Percentiles rank a stretch among this genome's conserved stretches.
These are phyloP conservation scores for Phallus indusiatus DNA, from an alignment of 768 basidiomycete genomes.

Conservation along the genomic window DNA sequence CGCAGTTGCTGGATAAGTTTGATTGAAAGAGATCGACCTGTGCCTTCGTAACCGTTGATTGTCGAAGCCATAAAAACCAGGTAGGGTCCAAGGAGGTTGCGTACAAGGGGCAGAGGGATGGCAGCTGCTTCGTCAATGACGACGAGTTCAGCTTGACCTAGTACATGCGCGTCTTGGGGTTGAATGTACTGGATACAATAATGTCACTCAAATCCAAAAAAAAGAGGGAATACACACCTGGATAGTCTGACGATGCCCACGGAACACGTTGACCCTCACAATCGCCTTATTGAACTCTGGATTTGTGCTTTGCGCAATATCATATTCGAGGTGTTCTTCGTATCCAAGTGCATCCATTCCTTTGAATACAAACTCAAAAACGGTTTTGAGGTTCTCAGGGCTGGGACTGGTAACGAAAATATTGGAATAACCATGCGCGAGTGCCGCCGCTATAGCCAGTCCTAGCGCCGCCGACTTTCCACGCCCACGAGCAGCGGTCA, in stretches of 20 bases:
- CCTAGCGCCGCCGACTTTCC: constrained; percentile 98
- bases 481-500: constrained; percentile 90
- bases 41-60: constrained; percentile 99
- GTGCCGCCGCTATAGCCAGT: constrained; percentile 83
- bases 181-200: constrained; percentile 74
- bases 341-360: constrained; percentile 91
- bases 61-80: constrained; percentile 99
- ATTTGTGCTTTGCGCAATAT: constrained; percentile 91
- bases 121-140: constrained; percentile 99
- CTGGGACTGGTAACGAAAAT: constrained; percentile 97
- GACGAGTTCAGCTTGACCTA: constrained; percentile 94
- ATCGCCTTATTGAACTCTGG: constrained; percentile 92
- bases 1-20: constrained; percentile 97
- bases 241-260: constrained; percentile 90
- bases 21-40: constrained; percentile 94
- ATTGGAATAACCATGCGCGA: constrained; percentile 92
- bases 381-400: constrained; percentile 93
- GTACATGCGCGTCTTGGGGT: constrained; percentile 94
- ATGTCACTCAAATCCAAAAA: background rate
- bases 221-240: constrained; percentile 48
- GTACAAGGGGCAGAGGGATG: constrained; percentile 91
- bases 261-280: constrained; percentile 90
- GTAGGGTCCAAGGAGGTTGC: constrained; percentile 87
- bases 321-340: constrained; percentile 96
- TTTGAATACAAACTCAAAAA: constrained; percentile 98